These are phyloP conservation scores for Xylariaceae sp. DNA, from an alignment of 2,329 filamentous ascomycete species.

Conservation along the genomic window DNA sequence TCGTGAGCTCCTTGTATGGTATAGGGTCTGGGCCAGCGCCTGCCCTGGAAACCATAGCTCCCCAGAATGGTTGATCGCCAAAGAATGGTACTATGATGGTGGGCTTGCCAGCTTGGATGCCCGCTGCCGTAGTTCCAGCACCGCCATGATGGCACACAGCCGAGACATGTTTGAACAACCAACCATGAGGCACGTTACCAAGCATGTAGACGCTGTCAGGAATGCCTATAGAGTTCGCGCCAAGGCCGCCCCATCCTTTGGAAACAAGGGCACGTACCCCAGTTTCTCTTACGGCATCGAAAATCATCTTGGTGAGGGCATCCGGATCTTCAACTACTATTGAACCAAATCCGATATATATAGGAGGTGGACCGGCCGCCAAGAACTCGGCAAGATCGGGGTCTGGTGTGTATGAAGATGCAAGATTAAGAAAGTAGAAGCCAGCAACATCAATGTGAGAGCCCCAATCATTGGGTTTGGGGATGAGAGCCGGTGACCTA, in stretches of 20 bases:
- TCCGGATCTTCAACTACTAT: constrained; percentile 51
- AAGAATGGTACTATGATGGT: constrained; percentile 86
- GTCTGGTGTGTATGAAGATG: constrained; percentile 31
- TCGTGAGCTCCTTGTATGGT: constrained; percentile 63
- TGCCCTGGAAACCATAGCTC: constrained; percentile 67
- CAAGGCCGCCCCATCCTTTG: constrained; percentile 84
- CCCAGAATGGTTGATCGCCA: constrained; percentile 82
- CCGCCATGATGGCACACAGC: constrained; percentile 85
- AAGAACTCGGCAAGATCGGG: constrained; percentile 40
- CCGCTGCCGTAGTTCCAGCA: constrained; percentile 81
- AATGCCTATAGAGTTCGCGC: constrained; percentile 64
- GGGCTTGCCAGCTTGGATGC: constrained; percentile 74
- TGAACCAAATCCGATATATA: constrained; percentile 55
- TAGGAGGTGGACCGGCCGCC: constrained; percentile 41
- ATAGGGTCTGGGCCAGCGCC: constrained; percentile 70
- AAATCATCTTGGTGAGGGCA: constrained; percentile 40
- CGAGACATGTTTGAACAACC: constrained; percentile 78
- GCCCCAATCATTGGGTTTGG: constrained; percentile 52
- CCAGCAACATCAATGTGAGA: constrained; percentile 50
- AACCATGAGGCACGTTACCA: constrained; percentile 83
- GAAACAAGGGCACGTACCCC: constrained; percentile 74
- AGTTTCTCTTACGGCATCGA: constrained; percentile 42
- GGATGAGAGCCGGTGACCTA: constrained; percentile 41
- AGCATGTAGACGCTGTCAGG: constrained; percentile 78
- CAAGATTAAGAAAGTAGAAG: constrained; percentile 49